Base-by-base conservation (phyloP, 129 eudicot genomes). In the Flaveria brownii region DNA sequence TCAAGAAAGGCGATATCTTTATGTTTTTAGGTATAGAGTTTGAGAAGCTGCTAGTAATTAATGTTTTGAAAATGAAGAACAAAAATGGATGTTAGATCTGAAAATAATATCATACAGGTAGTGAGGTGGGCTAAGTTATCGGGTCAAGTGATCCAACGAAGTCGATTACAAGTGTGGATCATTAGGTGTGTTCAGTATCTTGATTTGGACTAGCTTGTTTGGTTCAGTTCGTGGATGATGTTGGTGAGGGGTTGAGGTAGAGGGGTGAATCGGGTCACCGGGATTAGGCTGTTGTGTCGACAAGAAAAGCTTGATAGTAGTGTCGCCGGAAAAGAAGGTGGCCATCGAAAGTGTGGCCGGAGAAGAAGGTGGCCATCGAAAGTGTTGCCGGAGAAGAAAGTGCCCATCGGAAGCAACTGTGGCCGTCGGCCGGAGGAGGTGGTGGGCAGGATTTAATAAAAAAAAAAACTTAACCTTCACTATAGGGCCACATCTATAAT, bases 121-220 rank as follows among this genome's bases (percentile, higher is more conserved):
- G 78, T 80, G 65, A 82, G 84, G 82, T 72, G 75, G 81, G 91
- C 82, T 51, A 88, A 85, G 81, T 62, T 83, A 56, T 87, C 83
- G 15, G 86, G 81, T 50, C 91, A 85, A 81, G 85, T 76, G 77
- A 71, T 85, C 52, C 96, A 74, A 45, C 73, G 89, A 57, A 82
- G 88, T 10, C 75, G 97, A 22, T 85, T 91, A 61, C 85, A 85
- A 72, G 89, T 88, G 30, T 93, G 96, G 97, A 88, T 93, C 73
- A 83, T 93, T 55, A 80, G 93, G 78, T 93, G 70, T 93, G 98
- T 78, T 84, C 93, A 87, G 97, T 77, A 93, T 93, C 85, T 84
- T 93, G 77, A 84, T 93, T 76, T 93, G 98, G 98, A 91, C 97
- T 49, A 20, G 22, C 22, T 20, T 86, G 92, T 84, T 70, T 93